Conservation (phyloP, 139 green algal species). For the Pseudopediastrum boryanum region DNA sequence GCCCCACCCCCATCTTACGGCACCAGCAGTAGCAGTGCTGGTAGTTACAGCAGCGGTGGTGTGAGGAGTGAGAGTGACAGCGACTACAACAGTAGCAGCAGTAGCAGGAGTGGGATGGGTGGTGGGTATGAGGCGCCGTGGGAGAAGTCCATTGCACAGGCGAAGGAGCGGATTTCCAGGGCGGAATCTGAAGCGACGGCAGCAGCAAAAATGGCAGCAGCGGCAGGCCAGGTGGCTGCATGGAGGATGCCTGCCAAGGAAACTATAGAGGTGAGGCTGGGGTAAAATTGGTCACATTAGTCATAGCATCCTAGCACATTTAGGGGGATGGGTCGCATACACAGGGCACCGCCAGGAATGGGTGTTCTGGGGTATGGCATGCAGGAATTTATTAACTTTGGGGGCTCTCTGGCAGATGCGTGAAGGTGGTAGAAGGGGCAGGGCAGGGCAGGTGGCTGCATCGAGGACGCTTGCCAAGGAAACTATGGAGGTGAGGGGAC, state of each 20-base stretch:
- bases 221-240: background rate
- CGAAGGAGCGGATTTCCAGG: slow-evolving; percentile 24
- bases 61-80: background rate
- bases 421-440: background rate
- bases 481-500: slow-evolving; percentile 29
- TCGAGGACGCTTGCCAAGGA: slow-evolving; percentile 10
- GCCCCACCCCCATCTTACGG: background rate
- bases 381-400: no score
- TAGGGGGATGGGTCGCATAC: background rate
- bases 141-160: slow-evolving; percentile 33
- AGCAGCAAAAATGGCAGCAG: slow-evolving; percentile 19
- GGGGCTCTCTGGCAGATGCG: no score
- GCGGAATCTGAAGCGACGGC: slow-evolving; percentile 29
- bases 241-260: slow-evolving; percentile 13
- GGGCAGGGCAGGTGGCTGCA: background rate
- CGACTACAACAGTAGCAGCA: slow-evolving; percentile 14
- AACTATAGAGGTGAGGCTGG: slow-evolving; percentile 21
- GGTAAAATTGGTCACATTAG: background rate
- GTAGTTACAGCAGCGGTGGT: background rate
- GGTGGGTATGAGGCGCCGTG: slow-evolving; percentile 29
- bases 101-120: slow-evolving; percentile 14
- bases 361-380: background rate
- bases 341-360: background rate
- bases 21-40: slow-evolving; percentile 22
- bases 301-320: background rate